Base-by-base conservation (phyloP, 2,329 filamentous ascomycete species). In the Colletotrichum echinochloae region DNA sequence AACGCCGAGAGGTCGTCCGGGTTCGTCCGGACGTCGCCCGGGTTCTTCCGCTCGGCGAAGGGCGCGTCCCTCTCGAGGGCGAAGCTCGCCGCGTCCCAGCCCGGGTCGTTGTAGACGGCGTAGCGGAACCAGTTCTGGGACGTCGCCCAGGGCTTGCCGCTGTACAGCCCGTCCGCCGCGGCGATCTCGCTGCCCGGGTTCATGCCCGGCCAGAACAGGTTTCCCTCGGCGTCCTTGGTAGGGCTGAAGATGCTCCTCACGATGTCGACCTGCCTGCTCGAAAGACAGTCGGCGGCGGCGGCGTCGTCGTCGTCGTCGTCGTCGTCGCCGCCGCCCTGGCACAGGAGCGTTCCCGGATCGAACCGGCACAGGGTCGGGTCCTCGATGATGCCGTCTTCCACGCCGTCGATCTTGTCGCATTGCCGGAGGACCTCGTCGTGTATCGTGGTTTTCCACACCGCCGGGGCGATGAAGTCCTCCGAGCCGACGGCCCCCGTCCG, bases 321-420 rank as follows among this genome's bases (percentile, higher is more conserved):
- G 30, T 33, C 30, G 30, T 33, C 30, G 30, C 8, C 30, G 30
- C 8, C 30, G 39, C 33, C 30, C 3, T 16, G 51, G 37, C 64
- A 57, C 12, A 49, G 35, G 11, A 63, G 12, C 1, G 49, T 26
- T 5, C 12, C 41, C 12, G 72, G 56, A 5, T 73, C 60, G 52
- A 82, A 80, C 20, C 76, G 68, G 75, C 86, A 87, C 44, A 78
- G 76, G 5, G 79, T 75, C 0, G 85, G 82, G 35, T 81, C 79
- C 62, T 79, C 81, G 51, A 88, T 80, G 64, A 88, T 84, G 33
- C 77, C 78, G 72, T 88, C 86, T 4, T 78, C 75, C 2, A 85
- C 75, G 9, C 85, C 85, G 73, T 87, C 86, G 48, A 82, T 79
- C 8, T 73, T 73, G 73, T 88, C 86, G 73, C 87, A 88, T 55